phyloP scores from a whole-genome alignment of 257 asterid genomes.

The Solanum chaucha region DNA sequence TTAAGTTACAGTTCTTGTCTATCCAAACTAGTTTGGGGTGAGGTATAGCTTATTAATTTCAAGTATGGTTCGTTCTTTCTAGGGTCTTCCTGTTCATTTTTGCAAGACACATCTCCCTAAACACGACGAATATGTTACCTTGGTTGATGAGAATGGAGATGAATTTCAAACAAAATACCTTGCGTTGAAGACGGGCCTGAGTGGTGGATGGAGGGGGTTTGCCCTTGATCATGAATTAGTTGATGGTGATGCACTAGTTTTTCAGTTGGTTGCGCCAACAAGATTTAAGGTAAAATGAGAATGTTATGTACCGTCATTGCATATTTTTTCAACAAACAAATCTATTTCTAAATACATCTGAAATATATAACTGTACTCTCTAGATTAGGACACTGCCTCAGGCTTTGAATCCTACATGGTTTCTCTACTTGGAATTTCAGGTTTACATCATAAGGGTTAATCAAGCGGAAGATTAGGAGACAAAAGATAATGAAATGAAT shows the following conservation, averaged over 20 bases:
- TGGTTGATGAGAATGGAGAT: slow-evolving; percentile 42
- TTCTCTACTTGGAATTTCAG: slow-evolving; percentile 7
- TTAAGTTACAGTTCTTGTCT: not conserved
- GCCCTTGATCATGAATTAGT: slow-evolving; percentile 41
- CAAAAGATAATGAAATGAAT: not conserved
- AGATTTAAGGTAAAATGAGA: slow-evolving; percentile 36
- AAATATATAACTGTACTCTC: not conserved
- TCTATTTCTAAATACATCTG: not conserved
- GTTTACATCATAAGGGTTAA: slow-evolving; percentile 43
- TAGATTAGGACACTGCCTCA: too few species aligned
- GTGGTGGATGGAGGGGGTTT: slow-evolving; percentile 78
- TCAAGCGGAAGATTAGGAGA: slow-evolving; percentile 13
- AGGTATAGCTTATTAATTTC: not conserved
- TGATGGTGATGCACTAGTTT: slow-evolving; percentile 58
- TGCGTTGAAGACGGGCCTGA: slow-evolving; percentile 37
- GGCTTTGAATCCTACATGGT: not conserved
- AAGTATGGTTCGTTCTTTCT: not conserved
- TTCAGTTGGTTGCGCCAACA: slow-evolving; percentile 33
- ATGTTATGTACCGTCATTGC: not conserved
- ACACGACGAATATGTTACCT: slow-evolving; percentile 14
- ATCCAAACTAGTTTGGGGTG: not conserved
- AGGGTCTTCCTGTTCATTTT: slow-evolving; percentile 47
- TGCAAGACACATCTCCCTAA: slow-evolving; percentile 40
- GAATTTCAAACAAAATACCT: slow-evolving; percentile 31
- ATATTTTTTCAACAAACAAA: not conserved